phyloP scores from a whole-genome alignment of 2,329 filamentous ascomycete species.

The Sporothrix humicola region DNA sequence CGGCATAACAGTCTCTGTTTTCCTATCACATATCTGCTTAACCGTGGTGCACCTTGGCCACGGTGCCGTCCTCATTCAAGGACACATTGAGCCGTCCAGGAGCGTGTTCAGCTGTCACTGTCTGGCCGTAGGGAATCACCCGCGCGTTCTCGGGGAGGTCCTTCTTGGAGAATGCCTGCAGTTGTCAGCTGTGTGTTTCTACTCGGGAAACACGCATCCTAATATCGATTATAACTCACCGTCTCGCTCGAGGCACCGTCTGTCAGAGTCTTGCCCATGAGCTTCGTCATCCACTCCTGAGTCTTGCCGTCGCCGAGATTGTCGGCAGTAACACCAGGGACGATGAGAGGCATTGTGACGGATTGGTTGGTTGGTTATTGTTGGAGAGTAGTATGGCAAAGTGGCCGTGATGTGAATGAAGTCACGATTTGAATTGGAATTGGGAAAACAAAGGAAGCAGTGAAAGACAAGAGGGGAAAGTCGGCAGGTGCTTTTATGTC shows the following conservation, averaged over 20 bases:
- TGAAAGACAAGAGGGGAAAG: neutral
- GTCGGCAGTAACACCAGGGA: conserved; percentile 60
- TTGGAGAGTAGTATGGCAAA: neutral
- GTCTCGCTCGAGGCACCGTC: conserved; percentile 58
- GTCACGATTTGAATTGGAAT: neutral
- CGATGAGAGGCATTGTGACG: conserved; percentile 66
- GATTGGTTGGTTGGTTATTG: neutral
- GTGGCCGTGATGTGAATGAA: neutral
- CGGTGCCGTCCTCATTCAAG: conserved; percentile 64
- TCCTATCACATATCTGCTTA: conserved; percentile 41
- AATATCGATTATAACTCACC: conserved; percentile 46
- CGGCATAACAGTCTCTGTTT: neutral
- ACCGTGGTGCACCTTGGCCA: conserved; percentile 64
- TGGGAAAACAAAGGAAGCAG: neutral
- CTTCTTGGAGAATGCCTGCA: conserved; percentile 63
- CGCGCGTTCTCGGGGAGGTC: conserved; percentile 63
- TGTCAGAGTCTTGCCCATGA: conserved; percentile 67
- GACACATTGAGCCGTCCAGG: conserved; percentile 64
- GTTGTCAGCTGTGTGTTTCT: neutral
- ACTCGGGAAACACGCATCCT: too few relatives aligned
- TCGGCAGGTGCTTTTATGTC: conserved; percentile 15
- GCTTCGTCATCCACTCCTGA: conserved; percentile 65
- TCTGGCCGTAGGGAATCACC: conserved; percentile 61
- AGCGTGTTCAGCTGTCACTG: conserved; percentile 64
- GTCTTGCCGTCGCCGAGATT: conserved; percentile 54